Evolutionary conservation across 2,329 filamentous ascomycete genomes (phyloP).

Genomic region (Verticillium dahliae): DNA sequence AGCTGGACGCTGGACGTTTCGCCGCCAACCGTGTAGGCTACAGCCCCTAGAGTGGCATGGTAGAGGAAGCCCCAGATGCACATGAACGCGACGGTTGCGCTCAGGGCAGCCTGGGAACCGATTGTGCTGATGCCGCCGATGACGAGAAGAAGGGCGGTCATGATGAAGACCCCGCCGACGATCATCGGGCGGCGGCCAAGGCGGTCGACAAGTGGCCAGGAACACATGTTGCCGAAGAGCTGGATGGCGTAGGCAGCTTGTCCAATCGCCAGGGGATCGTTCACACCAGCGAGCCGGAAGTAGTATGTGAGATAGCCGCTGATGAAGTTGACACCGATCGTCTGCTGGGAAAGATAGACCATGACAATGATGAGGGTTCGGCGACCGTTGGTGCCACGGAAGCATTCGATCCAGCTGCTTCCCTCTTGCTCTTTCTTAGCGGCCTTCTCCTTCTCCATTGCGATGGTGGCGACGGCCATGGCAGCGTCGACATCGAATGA

Average conservation of each 20-base stretch:
- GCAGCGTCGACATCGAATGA: constrained; percentile 17
- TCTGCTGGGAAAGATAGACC: constrained; percentile 23
- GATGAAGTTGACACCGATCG: constrained; percentile 22
- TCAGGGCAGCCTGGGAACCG: constrained; percentile 11
- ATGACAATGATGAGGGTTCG: constrained; percentile 22
- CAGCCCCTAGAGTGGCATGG: constrained; percentile 20
- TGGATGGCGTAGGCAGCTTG: constrained; percentile 21
- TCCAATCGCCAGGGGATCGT: constrained; percentile 18
- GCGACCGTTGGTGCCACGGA: constrained; percentile 18
- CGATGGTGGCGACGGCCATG: constrained; percentile 13
- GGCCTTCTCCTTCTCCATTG: constrained; percentile 16
- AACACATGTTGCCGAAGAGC: constrained; percentile 20
- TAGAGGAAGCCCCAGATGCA: constrained; percentile 19
- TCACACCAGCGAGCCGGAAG: constrained; percentile 19
- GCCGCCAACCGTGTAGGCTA: constrained; percentile 21
- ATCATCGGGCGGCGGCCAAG: constrained; percentile 21
- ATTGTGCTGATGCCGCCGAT: constrained; percentile 24
- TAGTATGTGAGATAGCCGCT: constrained; percentile 21
- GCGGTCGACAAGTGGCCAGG: constrained; percentile 21
- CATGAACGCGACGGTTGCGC: constrained; percentile 20
- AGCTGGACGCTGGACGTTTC: constrained; percentile 21
- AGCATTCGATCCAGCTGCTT: constrained; percentile 19
- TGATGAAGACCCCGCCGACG: constrained; percentile 18
- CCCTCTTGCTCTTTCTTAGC: constrained; percentile 13
- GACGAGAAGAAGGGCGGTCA: constrained; percentile 19